Conservation (phyloP, 495 filamentous ascomycete species). For the Penicillium roqueforti region DNA sequence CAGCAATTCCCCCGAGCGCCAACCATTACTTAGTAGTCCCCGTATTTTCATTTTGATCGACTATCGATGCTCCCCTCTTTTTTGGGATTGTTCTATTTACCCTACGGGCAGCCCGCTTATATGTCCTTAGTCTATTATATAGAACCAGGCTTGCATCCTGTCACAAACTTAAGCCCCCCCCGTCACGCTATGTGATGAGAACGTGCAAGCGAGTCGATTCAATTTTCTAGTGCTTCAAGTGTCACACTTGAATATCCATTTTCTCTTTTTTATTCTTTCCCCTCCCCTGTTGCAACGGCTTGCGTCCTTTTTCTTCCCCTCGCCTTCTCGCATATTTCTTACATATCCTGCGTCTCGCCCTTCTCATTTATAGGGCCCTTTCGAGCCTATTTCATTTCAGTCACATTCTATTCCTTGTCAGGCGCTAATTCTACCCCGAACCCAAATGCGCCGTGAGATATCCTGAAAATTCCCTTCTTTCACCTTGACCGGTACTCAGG, state of each 20-base stretch:
- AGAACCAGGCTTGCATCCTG: conserved; percentile 9
- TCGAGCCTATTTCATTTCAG: conserved; percentile 14
- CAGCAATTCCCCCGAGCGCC: conserved; percentile 21
- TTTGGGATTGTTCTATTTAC: neutral
- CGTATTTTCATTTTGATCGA: conserved; percentile 30
- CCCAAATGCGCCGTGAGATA: conserved; percentile 22
- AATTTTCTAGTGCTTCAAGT: neutral
- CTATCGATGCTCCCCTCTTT: conserved; percentile 16
- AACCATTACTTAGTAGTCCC: conserved; percentile 29
- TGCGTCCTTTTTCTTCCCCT: conserved; percentile 5
- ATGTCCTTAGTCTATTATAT: conserved; percentile 11
- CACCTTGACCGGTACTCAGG: conserved; percentile 18
- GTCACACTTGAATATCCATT: conserved; percentile 8
- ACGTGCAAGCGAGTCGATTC: conserved; percentile 23
- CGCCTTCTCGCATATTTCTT: conserved; percentile 17
- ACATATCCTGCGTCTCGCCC: conserved; percentile 10
- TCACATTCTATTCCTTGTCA: conserved; percentile 10
- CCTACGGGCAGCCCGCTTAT: conserved; percentile 12
- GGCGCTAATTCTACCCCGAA: conserved; percentile 13
- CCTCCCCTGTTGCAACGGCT: conserved; percentile 1
- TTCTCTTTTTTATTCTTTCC: conserved; percentile 3
- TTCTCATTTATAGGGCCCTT: conserved; percentile 19
- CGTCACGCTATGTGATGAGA: conserved; percentile 29
- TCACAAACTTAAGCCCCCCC: conserved; percentile 29
- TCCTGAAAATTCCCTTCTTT: conserved; percentile 12